A percentile compares a stretch with the other conserved stretches of the same genome.
phyloP scores from a whole-genome alignment of 2,329 filamentous ascomycete genomes.

The Acephala macrosclerotiorum region DNA sequence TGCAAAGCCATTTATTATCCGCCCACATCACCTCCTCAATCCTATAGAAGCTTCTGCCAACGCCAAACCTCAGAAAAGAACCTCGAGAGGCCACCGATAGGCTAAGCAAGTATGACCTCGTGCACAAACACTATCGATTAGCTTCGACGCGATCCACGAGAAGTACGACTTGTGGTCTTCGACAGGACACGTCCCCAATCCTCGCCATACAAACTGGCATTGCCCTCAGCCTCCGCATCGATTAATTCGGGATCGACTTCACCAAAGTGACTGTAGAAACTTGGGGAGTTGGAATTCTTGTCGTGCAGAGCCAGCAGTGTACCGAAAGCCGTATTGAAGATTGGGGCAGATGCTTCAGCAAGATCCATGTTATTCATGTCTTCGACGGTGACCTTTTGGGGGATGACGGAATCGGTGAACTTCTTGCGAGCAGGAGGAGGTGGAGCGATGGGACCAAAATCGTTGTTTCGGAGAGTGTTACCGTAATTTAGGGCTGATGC shows the following conservation, averaged over 20 bases:
- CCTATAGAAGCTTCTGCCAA: not conserved
- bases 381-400: slow-evolving; percentile 30
- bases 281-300: slow-evolving; percentile 25
- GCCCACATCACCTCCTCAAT: not conserved
- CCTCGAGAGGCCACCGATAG: not conserved
- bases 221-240: slow-evolving; percentile 38
- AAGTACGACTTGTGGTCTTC: not conserved
- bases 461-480: slow-evolving; percentile 6
- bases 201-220: slow-evolving; percentile 41
- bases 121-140: not conserved
- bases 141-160: not conserved
- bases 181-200: slow-evolving; percentile 34
- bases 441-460: slow-evolving; percentile 31
- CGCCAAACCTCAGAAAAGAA: not conserved
- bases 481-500: not conserved
- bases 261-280: slow-evolving; percentile 34
- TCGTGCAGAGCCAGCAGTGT: slow-evolving; percentile 39
- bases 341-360: slow-evolving; percentile 33
- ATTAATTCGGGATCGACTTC: slow-evolving; percentile 35
- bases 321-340: slow-evolving; percentile 39
- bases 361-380: slow-evolving; percentile 37
- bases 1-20: not conserved
- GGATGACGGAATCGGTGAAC: slow-evolving; percentile 18
- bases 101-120: not conserved
- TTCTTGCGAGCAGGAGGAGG: slow-evolving; percentile 30